Conservation (phyloP, 495 filamentous ascomycete species). For the Extremus antarcticus region DNA sequence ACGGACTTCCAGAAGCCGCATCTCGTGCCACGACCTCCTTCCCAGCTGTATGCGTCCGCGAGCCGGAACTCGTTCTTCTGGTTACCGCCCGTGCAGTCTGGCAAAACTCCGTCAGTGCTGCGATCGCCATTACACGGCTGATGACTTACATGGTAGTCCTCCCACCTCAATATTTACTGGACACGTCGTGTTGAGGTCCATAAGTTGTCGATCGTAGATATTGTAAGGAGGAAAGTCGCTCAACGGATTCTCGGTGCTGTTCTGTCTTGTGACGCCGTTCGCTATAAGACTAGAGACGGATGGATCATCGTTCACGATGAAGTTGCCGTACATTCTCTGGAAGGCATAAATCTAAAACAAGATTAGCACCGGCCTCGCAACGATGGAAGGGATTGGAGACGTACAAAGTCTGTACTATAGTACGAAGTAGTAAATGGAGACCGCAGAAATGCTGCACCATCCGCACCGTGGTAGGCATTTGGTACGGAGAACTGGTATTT, state of each 20-base stretch:
- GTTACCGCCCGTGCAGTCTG: background rate
- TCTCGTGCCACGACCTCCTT: conserved; percentile 17
- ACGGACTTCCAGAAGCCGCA: conserved; percentile 20
- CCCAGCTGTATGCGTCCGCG: conserved; percentile 18
- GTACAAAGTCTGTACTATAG: background rate
- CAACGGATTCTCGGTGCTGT: background rate
- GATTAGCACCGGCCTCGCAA: no score
- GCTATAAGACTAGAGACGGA: conserved; percentile 37
- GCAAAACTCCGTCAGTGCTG: no score
- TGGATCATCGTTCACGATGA: conserved; percentile 43
- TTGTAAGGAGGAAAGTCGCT: conserved; percentile 29
- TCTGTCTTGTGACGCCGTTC: conserved; percentile 15
- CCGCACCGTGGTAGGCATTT: conserved; percentile 44
- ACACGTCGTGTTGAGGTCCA: conserved; percentile 48
- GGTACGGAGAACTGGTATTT: conserved; percentile 54
- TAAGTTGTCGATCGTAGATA: conserved; percentile 25
- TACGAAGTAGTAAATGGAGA: background rate
- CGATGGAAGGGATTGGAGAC: background rate
- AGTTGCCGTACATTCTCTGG: conserved; percentile 40
- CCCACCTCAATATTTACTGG: background rate
- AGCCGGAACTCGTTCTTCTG: conserved; percentile 7
- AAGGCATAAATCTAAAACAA: background rate
- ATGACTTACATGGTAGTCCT: background rate
- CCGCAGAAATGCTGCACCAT: conserved; percentile 40
- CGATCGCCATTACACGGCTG: no score